Evolutionary conservation across 768 basidiomycete species (phyloP), one percentile per base, ranked within the genome.

Genomic region (Steccherinum ochraceum): DNA sequence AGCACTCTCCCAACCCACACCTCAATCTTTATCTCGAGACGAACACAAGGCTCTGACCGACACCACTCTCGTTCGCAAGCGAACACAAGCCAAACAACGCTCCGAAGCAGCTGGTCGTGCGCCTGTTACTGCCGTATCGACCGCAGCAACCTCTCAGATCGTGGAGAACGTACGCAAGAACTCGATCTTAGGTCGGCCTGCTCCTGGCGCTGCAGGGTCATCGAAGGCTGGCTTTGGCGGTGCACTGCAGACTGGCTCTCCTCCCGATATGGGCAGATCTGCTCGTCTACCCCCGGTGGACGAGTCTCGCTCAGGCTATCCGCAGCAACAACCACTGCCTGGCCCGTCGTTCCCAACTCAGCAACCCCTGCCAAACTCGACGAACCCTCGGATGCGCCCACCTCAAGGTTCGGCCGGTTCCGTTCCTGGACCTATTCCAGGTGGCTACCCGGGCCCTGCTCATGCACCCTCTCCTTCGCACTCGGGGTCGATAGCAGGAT

Each of bases 31-130:
- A 18, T 86, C 88, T 0, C 73, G 92, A 18, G 73, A 80, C 50
- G 87, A 95, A 56, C 92, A 96, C 69, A 83, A 93, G 53, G 69
- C 68, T 0, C 78, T 89, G 55, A 87, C 92, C 5, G 85, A 93
- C 60, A 70, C 68, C 48, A 92, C 83, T 51, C 81, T 98, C 42
- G 85, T 94, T 5, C 76, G 94, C 1, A 87, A 83, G 55, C 80
- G 91, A 13, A 96, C 93, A 0, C 75, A 62, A 69, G 93, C 77
- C 49, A 79, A 80, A 54, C 71, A 83, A 58, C 72, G 83, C 20
- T 78, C 79, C 35, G 72, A 76, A 12, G 67, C 64, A 12, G 55
- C 56, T 35, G 56, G 72, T 0, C n/a, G n/a, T n/a, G 64, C 30
- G 30, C 16, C 16, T 16, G 30, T 16, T 35, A 16, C 7, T 16